Base-by-base conservation (phyloP, 2,329 filamentous ascomycete species). In the Aspergillus sp. region DNA sequence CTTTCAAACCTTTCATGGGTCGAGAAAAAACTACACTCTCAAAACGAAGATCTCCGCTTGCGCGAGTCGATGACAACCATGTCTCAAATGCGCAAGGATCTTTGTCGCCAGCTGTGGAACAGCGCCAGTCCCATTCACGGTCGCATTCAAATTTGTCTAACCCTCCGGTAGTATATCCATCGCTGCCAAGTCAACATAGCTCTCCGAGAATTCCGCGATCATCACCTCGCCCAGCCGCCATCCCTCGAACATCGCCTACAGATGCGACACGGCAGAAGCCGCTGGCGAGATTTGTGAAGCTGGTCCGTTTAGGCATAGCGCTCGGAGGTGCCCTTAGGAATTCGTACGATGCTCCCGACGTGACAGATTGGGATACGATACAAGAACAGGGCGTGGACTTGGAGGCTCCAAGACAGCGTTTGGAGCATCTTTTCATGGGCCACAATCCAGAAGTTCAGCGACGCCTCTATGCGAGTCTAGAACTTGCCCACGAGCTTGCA, bases 301-400 rank as follows among this genome's bases (percentile, higher is more conserved):
- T 74, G 40, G 58, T 75, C 26, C 67, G 70, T 17, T 63, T 66
- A 42, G 72, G 71, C 5, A 66, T 72, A 32, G 70, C 69, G 17
- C 63, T 76, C 22, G 67, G 69, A 49, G 66, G 68, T 32, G 62
- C 68, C 7, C 59, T 74, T 45, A 51, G 57, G 43, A 64, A 59
- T 30, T 56, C 55, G 11, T 35, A 48, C 9, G 51, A 52, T 35
- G 33, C 20, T 32, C 30, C 32, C 8, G 26, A 6, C 10, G 14
- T 14, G 26, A 33, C 7, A 46, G 51, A 16, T 41, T 43, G 24
- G 47, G 52, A 49, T 42, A 6, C 40, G n/a, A 13, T 42, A 19
- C 40, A 42, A 20, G 40, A 17, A 13, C 19, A 42, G 2, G 40
- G 11, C 16, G 11, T 17, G 40, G 19, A 42, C 14, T 14, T 42